phyloP scores from a whole-genome alignment of 352 stramenopile species.

The Globisporangium cederbergense region DNA sequence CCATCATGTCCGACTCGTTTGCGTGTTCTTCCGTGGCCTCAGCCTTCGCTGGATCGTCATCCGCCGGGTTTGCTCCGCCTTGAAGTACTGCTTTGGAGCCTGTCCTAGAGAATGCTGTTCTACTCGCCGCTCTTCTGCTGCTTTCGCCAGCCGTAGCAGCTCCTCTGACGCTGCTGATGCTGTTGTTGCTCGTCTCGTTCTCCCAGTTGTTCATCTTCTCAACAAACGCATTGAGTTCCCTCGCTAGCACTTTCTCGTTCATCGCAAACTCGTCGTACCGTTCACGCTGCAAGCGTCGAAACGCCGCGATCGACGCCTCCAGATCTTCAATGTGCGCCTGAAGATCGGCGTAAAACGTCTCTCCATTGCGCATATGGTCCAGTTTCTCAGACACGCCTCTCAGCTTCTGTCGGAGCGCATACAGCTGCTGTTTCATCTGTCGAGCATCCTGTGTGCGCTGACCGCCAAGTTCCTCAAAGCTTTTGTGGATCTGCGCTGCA shows the following conservation, averaged over 20 bases:
- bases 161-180: background rate
- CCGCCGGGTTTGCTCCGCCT: background rate
- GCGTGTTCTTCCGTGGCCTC: background rate
- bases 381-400: conserved; percentile 39
- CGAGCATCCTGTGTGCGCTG: conserved; percentile 24
- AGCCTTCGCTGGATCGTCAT: background rate
- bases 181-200: conserved; percentile 10
- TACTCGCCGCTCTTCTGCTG: conserved; percentile 5
- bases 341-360: conserved; percentile 41
- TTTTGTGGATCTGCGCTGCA: conserved; percentile 34
- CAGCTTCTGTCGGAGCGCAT: conserved; percentile 25
- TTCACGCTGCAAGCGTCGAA: conserved; percentile 32
- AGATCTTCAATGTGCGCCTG: conserved; percentile 52
- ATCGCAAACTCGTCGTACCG: conserved; percentile 41
- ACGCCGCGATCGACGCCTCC: conserved; percentile 36
- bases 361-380: conserved; percentile 41
- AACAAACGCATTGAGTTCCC: conserved; percentile 39
- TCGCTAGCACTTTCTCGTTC: conserved; percentile 61
- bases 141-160: background rate
- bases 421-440: conserved; percentile 36
- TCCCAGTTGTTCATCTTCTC: conserved; percentile 48
- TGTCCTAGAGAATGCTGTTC: background rate
- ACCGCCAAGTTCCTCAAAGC: conserved; percentile 35
- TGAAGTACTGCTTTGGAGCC: background rate
- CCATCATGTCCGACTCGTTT: conserved; percentile 33